Evolutionary conservation across 441 rosid species (phyloP).

Genomic region (Populus hybrid): DNA sequence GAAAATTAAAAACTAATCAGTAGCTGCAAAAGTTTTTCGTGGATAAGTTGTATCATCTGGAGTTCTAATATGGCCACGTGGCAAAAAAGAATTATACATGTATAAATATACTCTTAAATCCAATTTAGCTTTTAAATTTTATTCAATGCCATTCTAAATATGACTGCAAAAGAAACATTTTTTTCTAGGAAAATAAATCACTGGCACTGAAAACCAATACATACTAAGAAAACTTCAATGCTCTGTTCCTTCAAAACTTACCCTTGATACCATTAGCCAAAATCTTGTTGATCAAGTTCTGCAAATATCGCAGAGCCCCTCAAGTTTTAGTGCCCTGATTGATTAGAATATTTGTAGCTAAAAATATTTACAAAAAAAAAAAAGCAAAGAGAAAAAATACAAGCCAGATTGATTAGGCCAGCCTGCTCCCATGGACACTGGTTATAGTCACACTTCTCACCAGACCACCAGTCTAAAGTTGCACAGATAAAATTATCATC

Average conservation of each 20-base stretch:
- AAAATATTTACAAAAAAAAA: background rate
- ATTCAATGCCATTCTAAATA: background rate
- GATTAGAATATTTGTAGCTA: background rate
- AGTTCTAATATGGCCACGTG: too few species aligned
- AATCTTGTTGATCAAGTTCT: conserved; percentile 49
- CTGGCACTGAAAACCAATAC: background rate
- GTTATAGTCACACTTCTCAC: conserved; percentile 45
- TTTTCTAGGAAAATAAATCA: background rate
- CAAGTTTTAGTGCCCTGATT: too few species aligned
- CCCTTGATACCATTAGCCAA: conserved; percentile 47
- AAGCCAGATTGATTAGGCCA: conserved; percentile 49
- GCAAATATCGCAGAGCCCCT: conserved; percentile 8
- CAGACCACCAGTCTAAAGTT: conserved; percentile 68
- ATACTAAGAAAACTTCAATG: background rate
- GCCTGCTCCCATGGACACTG: conserved; percentile 60
- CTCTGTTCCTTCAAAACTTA: conserved; percentile 7
- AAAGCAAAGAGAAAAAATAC: background rate
- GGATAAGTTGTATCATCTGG: too few species aligned
- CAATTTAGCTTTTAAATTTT: background rate
- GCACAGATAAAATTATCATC: conserved; percentile 54
- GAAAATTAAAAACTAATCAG: background rate
- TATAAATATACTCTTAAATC: background rate
- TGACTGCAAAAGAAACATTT: background rate
- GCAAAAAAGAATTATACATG: background rate
- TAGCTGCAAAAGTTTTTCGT: background rate